A percentile compares a stretch with the other conserved stretches of the same genome.
These are phyloP conservation scores for Rheum nobile DNA, from an alignment of 148 eudicot species.

Conservation along the genomic window DNA sequence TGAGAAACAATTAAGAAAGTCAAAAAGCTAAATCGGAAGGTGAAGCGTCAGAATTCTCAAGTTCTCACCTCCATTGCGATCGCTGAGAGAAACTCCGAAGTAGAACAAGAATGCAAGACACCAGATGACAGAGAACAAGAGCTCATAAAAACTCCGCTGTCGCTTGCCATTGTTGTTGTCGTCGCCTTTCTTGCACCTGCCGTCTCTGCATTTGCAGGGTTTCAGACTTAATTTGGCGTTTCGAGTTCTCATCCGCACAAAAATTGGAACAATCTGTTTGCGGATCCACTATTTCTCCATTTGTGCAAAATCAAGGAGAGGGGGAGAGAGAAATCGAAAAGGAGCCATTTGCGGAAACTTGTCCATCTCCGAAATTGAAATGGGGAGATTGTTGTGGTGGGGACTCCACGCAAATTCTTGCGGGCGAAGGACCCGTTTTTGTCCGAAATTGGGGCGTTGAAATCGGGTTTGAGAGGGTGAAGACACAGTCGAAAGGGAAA, in stretches of 20 bases:
- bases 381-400: neutral
- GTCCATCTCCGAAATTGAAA: neutral
- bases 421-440: neutral
- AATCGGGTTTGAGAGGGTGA: neutral
- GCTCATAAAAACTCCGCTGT: constrained; percentile 25
- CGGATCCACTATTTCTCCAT: neutral
- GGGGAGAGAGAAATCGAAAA: neutral
- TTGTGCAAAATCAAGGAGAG: neutral
- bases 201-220: neutral
- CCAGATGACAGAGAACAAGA: constrained; percentile 43
- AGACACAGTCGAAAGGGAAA: neutral
- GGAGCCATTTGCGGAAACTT: neutral
- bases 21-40: neutral
- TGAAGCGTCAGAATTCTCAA: too few relatives aligned
- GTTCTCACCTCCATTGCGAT: constrained; percentile 56
- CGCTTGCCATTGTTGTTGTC: constrained; percentile 7
- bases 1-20: too few relatives aligned
- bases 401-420: neutral
- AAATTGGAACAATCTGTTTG: neutral
- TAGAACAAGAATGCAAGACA: constrained; percentile 44
- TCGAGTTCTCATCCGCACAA: neutral
- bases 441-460: neutral
- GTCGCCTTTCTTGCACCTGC: neutral
- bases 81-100: constrained; percentile 46
- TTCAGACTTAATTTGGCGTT: constrained; percentile 8